Percentiles rank a stretch among this genome's conserved stretches.
Evolutionary conservation across 2,329 filamentous ascomycete genomes (phyloP).

Genomic region (Paramyrothecium sp.): DNA sequence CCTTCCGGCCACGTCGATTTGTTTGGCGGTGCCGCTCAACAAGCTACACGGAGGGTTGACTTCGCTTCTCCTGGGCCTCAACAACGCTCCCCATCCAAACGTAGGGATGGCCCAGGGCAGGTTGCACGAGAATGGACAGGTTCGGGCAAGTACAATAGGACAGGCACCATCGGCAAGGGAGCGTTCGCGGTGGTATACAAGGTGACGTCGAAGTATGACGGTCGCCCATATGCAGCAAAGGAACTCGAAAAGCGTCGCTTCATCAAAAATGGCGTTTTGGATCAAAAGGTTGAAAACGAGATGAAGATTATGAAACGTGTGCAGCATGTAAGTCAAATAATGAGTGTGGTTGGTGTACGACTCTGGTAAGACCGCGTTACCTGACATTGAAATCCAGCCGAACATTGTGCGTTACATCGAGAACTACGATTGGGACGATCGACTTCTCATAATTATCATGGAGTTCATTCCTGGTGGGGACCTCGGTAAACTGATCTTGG

Average conservation of each 20-base stretch:
- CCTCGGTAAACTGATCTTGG: constrained; percentile 69
- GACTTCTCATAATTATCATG: constrained; percentile 96
- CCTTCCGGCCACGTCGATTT: constrained; percentile 44
- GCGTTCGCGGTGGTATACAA: constrained; percentile 95
- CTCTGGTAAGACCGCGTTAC: neutral
- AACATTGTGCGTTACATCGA: constrained; percentile 93
- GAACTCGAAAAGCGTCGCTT: constrained; percentile 92
- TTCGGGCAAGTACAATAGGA: constrained; percentile 79
- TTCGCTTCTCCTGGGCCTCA: neutral
- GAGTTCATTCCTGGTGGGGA: constrained; percentile 85
- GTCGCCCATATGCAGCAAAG: constrained; percentile 84
- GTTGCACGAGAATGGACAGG: constrained; percentile 73
- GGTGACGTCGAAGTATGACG: constrained; percentile 81
- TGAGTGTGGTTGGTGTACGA: too few relatives aligned
- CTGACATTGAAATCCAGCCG: constrained; percentile 44
- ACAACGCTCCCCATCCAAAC: constrained; percentile 13
- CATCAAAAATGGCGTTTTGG: constrained; percentile 86
- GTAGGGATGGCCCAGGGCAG: constrained; percentile 20
- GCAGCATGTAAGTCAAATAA: constrained; percentile 65
- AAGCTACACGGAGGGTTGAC: neutral
- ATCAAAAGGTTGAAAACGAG: constrained; percentile 93
- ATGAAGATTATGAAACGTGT: constrained; percentile 93
- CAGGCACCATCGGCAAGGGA: constrained; percentile 81
- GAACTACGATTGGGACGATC: constrained; percentile 75
- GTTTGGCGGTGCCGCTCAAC: constrained; percentile 23